These are phyloP conservation scores for Pleurotus salmoneostramineus DNA, from an alignment of 768 basidiomycete species.

Conservation along the genomic window DNA sequence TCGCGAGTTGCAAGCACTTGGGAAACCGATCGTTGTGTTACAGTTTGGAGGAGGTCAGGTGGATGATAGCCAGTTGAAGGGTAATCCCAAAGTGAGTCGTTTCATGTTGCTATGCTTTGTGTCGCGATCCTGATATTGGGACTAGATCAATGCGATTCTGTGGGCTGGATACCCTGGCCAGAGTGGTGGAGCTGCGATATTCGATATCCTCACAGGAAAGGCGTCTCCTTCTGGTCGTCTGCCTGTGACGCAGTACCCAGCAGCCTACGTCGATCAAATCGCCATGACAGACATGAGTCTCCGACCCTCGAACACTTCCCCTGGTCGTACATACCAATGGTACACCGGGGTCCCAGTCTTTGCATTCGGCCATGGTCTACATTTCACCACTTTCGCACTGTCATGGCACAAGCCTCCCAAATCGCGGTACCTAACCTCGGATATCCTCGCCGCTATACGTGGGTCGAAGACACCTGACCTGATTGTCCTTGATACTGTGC, in stretches of 20 bases:
- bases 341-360: conserved; percentile 47
- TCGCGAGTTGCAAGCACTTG: conserved; percentile 35
- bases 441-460: conserved; percentile 26
- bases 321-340: conserved; percentile 60
- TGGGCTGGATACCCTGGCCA: conserved; percentile 61
- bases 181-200: conserved; percentile 48
- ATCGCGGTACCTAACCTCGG: conserved; percentile 34
- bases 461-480: conserved; percentile 30
- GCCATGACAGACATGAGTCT: conserved; percentile 58
- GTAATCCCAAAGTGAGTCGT: conserved; percentile 30
- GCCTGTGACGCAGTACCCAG: conserved; percentile 50
- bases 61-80: conserved; percentile 43
- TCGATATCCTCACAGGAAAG: conserved; percentile 49
- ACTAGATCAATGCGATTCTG: conserved; percentile 46
- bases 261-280: conserved; percentile 40
- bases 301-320: conserved; percentile 42
- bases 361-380: conserved; percentile 50
- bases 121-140: background rate
- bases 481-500: conserved; percentile 43
- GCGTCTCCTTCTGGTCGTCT: conserved; percentile 53
- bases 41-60: conserved; percentile 60
- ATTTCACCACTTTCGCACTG: conserved; percentile 47
- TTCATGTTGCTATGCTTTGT: background rate
- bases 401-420: conserved; percentile 32
- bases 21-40: conserved; percentile 50